Base-by-base conservation (phyloP, 352 stramenopile genomes). In the Globisporangium uncinulatum region DNA sequence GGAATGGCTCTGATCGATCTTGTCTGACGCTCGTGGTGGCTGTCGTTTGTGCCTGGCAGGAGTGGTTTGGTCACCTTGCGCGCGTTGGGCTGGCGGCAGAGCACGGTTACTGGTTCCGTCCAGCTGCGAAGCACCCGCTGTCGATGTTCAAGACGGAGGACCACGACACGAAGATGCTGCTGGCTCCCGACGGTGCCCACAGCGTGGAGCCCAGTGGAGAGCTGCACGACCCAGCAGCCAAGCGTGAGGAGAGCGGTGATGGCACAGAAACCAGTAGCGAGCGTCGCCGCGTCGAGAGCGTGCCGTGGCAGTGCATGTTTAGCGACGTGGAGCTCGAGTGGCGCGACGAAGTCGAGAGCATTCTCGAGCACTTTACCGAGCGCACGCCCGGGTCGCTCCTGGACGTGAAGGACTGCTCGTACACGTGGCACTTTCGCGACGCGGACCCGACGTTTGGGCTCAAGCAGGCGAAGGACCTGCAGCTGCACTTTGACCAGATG, bases 401-500 rank as follows among this genome's bases (percentile, higher is more conserved):
- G 59, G 86, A 95, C 42, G 67, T 84, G 36, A 95, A 95, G 52
- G 84, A 95, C 57, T 93, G 83, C 56, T 87, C 71, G 57, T 89
- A 93, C 62, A 93, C 84, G 43, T 95, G 86, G 86, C 86, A 95
- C 62, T 95, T 94, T 61, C 76, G 82, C 49, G 86, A 95, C 56
- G 83, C 84, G 2, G 86, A 95, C 62, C 79, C 83, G 15, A 89
- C 79, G 5, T 94, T 92, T 59, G 86, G 86, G 1, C 59, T 94
- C 14, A 93, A 89, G 55, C 86, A 95, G 48, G 86, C 86, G 9
- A 95, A 94, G 57, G 84, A 95, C 43, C 65, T 95, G 77, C 86
- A 95, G 59, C 66, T 94, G 24, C 86, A 95, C 71, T 93, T 95
- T 51, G 86, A 95, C 44, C 86, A 95, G 55, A 95, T 92, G 83